A percentile compares a stretch with the other conserved stretches of the same genome.
Evolutionary conservation across 83 land plant genomes (phyloP).

Genomic region (Isoetes engelmannii): DNA sequence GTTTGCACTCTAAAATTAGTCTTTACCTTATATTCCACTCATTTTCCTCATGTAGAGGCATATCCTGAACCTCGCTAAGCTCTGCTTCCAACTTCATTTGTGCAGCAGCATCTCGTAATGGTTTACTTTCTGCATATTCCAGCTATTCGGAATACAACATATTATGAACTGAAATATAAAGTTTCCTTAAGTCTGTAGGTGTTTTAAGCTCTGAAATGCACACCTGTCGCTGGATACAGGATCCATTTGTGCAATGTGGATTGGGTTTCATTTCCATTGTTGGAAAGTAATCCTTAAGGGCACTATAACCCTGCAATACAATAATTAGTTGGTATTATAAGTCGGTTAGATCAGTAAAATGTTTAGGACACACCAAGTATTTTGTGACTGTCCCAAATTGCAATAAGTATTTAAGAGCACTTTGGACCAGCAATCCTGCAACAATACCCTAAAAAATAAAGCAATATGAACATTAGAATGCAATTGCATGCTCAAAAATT

Average conservation of each 20-base stretch:
- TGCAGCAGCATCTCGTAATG: slow-evolving; percentile 76
- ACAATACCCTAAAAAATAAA: slow-evolving; percentile 66
- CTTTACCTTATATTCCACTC: slow-evolving; percentile 70
- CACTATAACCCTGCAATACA: slow-evolving; percentile 68
- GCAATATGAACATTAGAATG: not conserved
- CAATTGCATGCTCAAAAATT: not conserved
- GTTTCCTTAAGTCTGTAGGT: not conserved
- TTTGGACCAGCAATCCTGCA: slow-evolving; percentile 91
- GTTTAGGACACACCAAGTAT: slow-evolving; percentile 57
- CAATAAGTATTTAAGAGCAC: slow-evolving; percentile 71
- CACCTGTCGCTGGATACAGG: slow-evolving; percentile 87
- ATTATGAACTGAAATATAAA: not conserved
- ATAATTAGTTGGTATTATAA: not conserved
- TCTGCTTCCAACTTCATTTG: slow-evolving; percentile 59
- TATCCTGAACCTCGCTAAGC: slow-evolving; percentile 21
- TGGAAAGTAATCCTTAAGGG: slow-evolving; percentile 91
- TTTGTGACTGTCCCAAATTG: slow-evolving; percentile 84
- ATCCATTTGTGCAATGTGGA: slow-evolving; percentile 79
- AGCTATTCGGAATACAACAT: slow-evolving; percentile 36
- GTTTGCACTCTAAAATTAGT: slow-evolving; percentile 1
- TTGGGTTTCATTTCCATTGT: slow-evolving; percentile 97
- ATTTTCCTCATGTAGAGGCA: slow-evolving; percentile 74
- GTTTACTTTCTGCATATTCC: slow-evolving; percentile 56
- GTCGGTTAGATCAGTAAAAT: not conserved
- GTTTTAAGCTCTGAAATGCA: not conserved